A percentile compares a stretch with the other conserved stretches of the same genome.
phyloP scores from a whole-genome alignment of 495 filamentous ascomycete species.

The Penicillium pulvis region DNA sequence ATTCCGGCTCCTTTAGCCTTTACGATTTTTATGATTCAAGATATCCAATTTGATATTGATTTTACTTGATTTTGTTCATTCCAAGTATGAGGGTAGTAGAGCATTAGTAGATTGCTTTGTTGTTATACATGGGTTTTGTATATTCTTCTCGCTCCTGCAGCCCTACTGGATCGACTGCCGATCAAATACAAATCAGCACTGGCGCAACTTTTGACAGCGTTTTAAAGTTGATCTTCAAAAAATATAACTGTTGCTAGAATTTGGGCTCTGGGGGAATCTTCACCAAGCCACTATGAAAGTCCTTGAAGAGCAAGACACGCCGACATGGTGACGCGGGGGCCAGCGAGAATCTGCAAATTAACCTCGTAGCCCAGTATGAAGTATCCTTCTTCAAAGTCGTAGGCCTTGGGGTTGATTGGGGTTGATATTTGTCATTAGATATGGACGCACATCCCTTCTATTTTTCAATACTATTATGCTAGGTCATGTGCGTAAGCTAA shows the following conservation, averaged over 20 bases:
- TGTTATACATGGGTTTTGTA: no score
- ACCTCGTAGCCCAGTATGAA: no score
- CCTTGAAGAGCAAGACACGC: no score
- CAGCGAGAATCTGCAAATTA: no score
- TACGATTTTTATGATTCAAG: slow-evolving; percentile 3
- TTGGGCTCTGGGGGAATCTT: no score
- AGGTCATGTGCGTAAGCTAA: not conserved
- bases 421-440: no score
- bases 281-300: no score
- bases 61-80: not conserved
- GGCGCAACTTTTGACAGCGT: not conserved
- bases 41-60: slow-evolving; percentile 4
- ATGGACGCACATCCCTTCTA: no score
- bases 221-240: not conserved
- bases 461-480: not conserved
- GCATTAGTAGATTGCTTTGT: not conserved
- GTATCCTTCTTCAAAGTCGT: no score
- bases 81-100: slow-evolving; percentile 9
- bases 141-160: not conserved
- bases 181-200: not conserved
- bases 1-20: not conserved
- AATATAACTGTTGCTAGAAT: no score
- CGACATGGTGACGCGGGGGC: no score
- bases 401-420: no score
- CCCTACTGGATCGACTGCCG: not conserved